A percentile compares a stretch with the other conserved stretches of the same genome.
phyloP scores from a whole-genome alignment of 768 basidiomycete genomes.

The Russula foetens region DNA sequence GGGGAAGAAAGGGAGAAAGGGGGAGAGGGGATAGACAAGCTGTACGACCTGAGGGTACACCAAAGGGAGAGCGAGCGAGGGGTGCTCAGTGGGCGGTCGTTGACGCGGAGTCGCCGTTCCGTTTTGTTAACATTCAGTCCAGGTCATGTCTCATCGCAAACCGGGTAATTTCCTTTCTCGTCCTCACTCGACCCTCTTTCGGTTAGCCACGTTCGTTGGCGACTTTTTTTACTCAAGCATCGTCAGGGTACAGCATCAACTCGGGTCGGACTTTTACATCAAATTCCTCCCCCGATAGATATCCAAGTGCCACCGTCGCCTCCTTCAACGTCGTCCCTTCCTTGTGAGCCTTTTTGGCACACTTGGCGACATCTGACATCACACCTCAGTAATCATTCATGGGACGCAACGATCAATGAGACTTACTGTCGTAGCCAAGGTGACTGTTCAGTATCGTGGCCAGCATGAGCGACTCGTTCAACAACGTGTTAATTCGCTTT shows the following conservation, averaged over 20 bases:
- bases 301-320: constrained; percentile 82
- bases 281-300: constrained; percentile 85
- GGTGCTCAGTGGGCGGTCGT: constrained; percentile 7
- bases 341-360: constrained; percentile 99
- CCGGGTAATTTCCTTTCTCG: constrained; percentile 16
- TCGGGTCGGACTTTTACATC: constrained; percentile 90
- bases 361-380: constrained; percentile 84
- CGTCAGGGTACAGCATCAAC: constrained; percentile 76
- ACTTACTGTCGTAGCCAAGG: constrained; percentile 94
- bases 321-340: constrained; percentile 96
- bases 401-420: neutral
- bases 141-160: constrained; percentile 15
- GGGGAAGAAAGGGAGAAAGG: neutral
- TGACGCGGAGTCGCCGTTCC: constrained; percentile 20
- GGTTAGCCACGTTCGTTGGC: neutral
- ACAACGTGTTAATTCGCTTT: constrained; percentile 76
- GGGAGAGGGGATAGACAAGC: neutral
- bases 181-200: constrained; percentile 1
- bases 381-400: constrained; percentile 2
- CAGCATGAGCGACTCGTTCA: constrained; percentile 96
- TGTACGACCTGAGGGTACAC: neutral
- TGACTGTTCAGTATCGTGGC: constrained; percentile 95
- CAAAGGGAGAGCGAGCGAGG: neutral
- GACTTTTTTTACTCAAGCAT: constrained; percentile 26
- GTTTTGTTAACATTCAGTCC: constrained; percentile 12